A percentile compares a stretch with the other conserved stretches of the same genome.
phyloP scores from a whole-genome alignment of 2,329 filamentous ascomycete species.

The Ophiostoma triangulosporum region DNA sequence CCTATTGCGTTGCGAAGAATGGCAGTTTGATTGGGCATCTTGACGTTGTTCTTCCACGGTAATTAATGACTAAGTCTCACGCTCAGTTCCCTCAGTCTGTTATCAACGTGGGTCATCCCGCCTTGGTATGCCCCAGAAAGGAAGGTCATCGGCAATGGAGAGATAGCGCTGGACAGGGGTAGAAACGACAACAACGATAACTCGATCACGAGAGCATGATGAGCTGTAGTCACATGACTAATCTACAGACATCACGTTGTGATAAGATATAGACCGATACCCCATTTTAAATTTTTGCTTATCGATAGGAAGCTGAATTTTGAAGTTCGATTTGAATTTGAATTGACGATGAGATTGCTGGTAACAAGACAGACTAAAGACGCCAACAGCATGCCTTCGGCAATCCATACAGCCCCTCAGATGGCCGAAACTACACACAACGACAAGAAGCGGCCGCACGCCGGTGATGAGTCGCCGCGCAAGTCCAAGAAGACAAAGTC shows the following conservation, averaged over 20 bases:
- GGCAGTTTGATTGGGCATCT: background rate
- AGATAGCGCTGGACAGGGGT: background rate
- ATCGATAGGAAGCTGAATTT: background rate
- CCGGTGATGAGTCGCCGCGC: slow-evolving; percentile 5
- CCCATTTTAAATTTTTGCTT: background rate
- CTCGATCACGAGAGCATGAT: no score
- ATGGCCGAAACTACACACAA: background rate
- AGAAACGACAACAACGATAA: no score
- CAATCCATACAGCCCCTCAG: background rate
- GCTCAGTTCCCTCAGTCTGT: background rate
- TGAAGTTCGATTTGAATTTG: background rate
- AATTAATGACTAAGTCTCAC: background rate
- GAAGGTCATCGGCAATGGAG: slow-evolving; percentile 5
- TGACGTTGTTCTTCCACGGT: background rate
- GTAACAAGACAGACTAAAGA: background rate
- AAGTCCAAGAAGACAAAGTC: slow-evolving; percentile 11
- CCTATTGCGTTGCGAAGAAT: background rate
- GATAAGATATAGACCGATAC: background rate
- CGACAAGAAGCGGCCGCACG: slow-evolving; percentile 6
- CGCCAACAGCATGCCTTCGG: background rate
- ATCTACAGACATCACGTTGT: background rate
- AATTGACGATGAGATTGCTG: background rate
- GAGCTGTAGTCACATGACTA: background rate
- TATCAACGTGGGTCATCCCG: background rate
- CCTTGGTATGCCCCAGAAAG: slow-evolving; percentile 8